Conservation (phyloP, 2,329 filamentous ascomycete species). For the Drechslerella stenobrocha region DNA sequence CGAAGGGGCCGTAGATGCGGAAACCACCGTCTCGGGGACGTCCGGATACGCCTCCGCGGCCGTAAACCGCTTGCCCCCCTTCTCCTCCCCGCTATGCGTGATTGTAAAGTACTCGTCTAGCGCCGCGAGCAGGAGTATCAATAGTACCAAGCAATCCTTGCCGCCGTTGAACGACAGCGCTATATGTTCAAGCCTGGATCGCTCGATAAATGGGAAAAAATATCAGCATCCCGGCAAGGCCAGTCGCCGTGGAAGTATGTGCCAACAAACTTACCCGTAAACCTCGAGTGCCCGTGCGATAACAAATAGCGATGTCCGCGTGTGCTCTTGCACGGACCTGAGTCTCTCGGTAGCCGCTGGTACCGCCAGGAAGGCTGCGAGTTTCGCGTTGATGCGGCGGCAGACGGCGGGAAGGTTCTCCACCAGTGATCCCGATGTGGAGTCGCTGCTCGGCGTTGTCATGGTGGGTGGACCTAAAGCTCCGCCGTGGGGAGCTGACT, state of each 20-base stretch:
- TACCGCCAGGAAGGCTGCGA: conserved; percentile 69
- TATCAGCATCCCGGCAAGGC: too few relatives aligned
- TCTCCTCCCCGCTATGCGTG: conserved; percentile 37
- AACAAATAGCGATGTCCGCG: conserved; percentile 70
- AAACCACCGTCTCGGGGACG: conserved; percentile 20
- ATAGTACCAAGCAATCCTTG: conserved; percentile 92
- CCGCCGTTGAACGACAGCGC: conserved; percentile 96
- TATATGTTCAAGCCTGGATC: conserved; percentile 70
- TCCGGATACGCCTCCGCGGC: conserved; percentile 32
- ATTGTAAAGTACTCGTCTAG: conserved; percentile 57
- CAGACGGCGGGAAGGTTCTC: conserved; percentile 55
- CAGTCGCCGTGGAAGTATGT: too few relatives aligned
- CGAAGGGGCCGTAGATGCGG: conserved; percentile 46
- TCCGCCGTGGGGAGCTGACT: too few relatives aligned
- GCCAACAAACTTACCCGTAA: conserved; percentile 70
- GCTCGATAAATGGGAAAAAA: too few relatives aligned
- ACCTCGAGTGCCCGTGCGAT: conserved; percentile 73
- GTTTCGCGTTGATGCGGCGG: conserved; percentile 63
- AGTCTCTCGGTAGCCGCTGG: conserved; percentile 63
- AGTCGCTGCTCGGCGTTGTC: conserved; percentile 23
- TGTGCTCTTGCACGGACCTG: conserved; percentile 71
- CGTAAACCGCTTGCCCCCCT: conserved; percentile 9
- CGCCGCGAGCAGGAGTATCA: conserved; percentile 78
- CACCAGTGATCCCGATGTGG: background rate
- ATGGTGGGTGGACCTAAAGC: background rate